Conservation (phyloP, 73 alveolate genomes). For the Paramecium pentaurelia region DNA sequence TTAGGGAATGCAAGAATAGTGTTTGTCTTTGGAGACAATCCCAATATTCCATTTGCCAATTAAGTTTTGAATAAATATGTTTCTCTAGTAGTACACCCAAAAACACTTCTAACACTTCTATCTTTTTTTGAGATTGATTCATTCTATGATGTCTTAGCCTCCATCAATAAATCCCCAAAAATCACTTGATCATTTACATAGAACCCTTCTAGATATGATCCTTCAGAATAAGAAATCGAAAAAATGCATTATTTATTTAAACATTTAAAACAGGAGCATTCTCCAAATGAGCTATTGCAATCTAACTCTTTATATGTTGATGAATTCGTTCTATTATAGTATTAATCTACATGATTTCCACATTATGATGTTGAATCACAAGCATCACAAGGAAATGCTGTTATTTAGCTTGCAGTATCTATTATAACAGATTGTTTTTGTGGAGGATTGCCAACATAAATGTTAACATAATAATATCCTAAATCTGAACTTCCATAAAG, state of each 20-base stretch:
- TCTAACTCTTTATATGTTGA: background rate
- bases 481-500: conserved; percentile 9
- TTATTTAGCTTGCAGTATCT: conserved; percentile 86
- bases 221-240: conserved; percentile 72
- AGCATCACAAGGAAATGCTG: conserved; percentile 88
- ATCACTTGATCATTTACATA: conserved; percentile 60
- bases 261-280: conserved; percentile 52
- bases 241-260: conserved; percentile 56
- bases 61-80: conserved; percentile 84
- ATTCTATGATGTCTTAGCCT: background rate
- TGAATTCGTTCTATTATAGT: background rate
- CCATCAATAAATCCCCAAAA: conserved; percentile 66
- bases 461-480: conserved; percentile 30
- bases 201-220: conserved; percentile 70
- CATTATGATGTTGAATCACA: conserved; percentile 62
- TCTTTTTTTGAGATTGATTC: background rate
- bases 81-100: conserved; percentile 90
- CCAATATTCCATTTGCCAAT: conserved; percentile 92
- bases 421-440: conserved; percentile 79
- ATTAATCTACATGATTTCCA: conserved; percentile 75
- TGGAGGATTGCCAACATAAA: conserved; percentile 78
- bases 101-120: background rate
- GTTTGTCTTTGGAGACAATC: conserved; percentile 65
- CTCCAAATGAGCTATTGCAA: conserved; percentile 13
- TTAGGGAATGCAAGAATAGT: conserved; percentile 42